Evolutionary conservation across 2,329 filamentous ascomycete species (phyloP).

Genomic region (Eutypa lata): DNA sequence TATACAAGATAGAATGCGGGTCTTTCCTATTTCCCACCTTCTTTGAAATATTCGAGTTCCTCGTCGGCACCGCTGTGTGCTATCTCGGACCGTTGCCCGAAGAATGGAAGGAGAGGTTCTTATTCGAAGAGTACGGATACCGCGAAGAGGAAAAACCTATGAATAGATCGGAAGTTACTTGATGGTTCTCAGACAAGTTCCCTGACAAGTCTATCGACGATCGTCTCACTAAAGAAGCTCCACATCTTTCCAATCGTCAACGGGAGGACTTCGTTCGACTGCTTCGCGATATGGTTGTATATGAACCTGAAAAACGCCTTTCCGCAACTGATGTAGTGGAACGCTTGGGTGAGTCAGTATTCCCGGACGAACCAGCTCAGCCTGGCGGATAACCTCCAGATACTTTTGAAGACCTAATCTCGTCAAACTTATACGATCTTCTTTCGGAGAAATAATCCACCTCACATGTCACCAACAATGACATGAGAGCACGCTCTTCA

Average conservation of each 20-base stretch:
- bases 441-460: too few relatives aligned
- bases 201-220: not conserved
- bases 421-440: too few relatives aligned
- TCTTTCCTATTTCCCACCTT: not conserved
- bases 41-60: not conserved
- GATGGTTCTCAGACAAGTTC: not conserved
- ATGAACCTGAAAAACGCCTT: not conserved
- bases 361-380: not conserved
- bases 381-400: too few relatives aligned
- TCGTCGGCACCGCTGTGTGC: not conserved
- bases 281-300: conserved; percentile 1
- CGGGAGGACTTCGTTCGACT: not conserved
- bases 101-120: not conserved
- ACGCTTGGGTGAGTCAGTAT: not conserved
- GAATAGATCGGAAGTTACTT: not conserved
- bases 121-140: not conserved
- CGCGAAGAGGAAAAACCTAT: not conserved
- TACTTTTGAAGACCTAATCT: too few relatives aligned
- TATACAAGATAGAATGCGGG: not conserved
- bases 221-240: not conserved
- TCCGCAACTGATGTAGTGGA: not conserved
- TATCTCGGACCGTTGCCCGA: not conserved
- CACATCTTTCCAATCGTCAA: not conserved
- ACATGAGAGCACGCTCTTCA: too few relatives aligned
- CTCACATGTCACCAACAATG: too few relatives aligned